These are phyloP conservation scores for Agrostemma githago DNA, from an alignment of 148 eudicot species.

Conservation along the genomic window DNA sequence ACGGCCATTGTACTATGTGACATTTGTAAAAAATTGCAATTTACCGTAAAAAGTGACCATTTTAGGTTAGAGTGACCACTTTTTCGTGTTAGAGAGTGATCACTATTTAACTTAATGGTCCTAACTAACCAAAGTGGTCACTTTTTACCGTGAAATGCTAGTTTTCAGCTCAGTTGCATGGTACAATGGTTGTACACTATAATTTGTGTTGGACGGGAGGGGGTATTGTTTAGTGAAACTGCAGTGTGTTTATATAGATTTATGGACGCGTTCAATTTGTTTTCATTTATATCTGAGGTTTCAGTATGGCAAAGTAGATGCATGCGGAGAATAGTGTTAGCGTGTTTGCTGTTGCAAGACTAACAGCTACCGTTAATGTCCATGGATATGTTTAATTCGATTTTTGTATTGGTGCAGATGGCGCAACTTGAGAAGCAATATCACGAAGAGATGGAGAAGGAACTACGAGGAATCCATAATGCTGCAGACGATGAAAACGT, in stretches of 20 bases:
- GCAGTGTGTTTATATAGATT: not conserved
- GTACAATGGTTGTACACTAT: no score
- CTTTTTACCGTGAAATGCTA: no score
- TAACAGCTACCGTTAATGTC: not conserved
- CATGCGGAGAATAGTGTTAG: not conserved
- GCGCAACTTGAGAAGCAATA: constrained; percentile 41
- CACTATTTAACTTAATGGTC: no score
- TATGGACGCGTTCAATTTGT: not conserved
- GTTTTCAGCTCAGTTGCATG: no score
- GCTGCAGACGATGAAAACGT: constrained; percentile 18
- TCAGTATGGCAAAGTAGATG: not conserved
- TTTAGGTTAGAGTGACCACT: no score
- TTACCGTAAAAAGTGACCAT: no score
- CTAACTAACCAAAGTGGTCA: no score
- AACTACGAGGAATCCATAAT: constrained; percentile 38
- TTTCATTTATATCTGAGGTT: not conserved
- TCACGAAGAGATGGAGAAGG: constrained; percentile 66
- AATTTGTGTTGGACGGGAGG: not conserved
- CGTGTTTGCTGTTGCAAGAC: not conserved
- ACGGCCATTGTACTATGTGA: no score
- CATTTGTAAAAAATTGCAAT: no score
- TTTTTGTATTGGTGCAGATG: constrained; percentile 39
- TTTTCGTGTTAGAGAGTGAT: no score
- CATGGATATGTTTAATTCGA: not conserved
- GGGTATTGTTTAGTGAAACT: not conserved